A percentile compares a stretch with the other conserved stretches of the same genome.
phyloP scores from a whole-genome alignment of 805 yeast species.

The Candida silvatica region DNA sequence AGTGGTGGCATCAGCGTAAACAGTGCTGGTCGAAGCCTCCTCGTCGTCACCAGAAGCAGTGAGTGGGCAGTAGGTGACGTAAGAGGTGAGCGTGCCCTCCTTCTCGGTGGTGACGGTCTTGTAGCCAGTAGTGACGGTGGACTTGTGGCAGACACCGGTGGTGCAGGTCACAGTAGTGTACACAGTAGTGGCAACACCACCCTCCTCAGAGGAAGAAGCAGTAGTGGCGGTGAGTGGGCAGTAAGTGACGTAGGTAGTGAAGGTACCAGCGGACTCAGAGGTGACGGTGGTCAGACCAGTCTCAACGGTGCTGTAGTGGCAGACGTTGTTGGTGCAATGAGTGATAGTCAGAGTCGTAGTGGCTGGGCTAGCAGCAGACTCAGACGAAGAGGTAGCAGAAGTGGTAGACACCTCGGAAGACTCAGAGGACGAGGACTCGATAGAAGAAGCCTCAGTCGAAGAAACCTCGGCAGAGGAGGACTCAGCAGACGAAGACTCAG shows the following conservation, averaged over 20 bases:
- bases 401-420: constrained; percentile 1
- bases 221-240: constrained; percentile 19
- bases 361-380: too few relatives aligned
- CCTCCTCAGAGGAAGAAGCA: neutral
- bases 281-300: constrained; percentile 12
- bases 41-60: constrained; percentile 6
- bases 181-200: constrained; percentile 2
- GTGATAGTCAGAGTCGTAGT: constrained; percentile 3
- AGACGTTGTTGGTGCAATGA: constrained; percentile 3
- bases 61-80: constrained; percentile 30
- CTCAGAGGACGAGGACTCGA: constrained; percentile 4
- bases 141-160: neutral
- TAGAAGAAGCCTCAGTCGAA: constrained; percentile 3
- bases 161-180: constrained; percentile 1
- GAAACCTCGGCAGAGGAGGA: neutral
- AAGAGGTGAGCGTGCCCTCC: constrained; percentile 24
- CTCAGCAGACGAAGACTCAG: neutral
- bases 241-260: constrained; percentile 29
- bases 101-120: constrained; percentile 19
- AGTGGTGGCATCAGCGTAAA: neutral
- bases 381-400: constrained; percentile 1
- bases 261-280: constrained; percentile 23
- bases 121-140: constrained; percentile 4
- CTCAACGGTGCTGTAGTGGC: constrained; percentile 2
- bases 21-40: neutral